Evolutionary conservation across 140 eudicot species (phyloP), one percentile per base, ranked within the genome.

Genomic region (Stevia rebaudiana): DNA sequence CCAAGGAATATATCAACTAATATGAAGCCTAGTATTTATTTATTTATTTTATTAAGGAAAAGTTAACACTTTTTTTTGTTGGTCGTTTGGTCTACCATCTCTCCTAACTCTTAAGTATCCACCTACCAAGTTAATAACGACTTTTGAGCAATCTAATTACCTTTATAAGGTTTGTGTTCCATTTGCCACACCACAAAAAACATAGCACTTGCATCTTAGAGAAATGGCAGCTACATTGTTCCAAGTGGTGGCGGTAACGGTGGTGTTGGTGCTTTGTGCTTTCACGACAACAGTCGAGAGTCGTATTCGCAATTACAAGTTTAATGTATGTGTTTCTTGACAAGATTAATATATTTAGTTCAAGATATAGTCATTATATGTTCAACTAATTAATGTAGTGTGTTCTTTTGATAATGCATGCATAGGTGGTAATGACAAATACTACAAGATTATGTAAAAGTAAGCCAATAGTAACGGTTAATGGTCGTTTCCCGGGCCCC

Each of bases 401-500:
- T 30, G 6, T 57, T 28, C 51, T 52, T 54, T 53, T 28, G 35
- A 12, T n/a, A 22, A 11, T 64, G 33, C 46, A 16, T 33, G 87
- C n/a, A n/a, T 70, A 88, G 96, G 94, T 88, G 79, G 84, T 82
- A 77, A 63, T 85, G 84, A 79, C 56, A 9, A 85, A 85, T 35
- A 54, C 74, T 1, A 85, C 90, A 5, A 76, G 67, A 47, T 55
- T 82, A 13, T 88, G 96, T 53, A 73, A 79, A 10, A 82, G 82
- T 44, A 88, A 88, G 58, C 82, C 74, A 22, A 82, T 85, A 6
- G 96, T 88, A 31, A 85, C 96, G 0, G 85, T 88, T 35, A 88
- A 88, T 13, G 94, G 96, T 5, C 77, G 46, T 48, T 88, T 73
- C 44, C 96, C 96, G 0, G 96, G 96, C 3, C 96, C 96, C n/a